A percentile compares a stretch with the other conserved stretches of the same genome.
Evolutionary conservation across 176 grass and related monocot genomes (phyloP).

Genomic region (Avena insularis): DNA sequence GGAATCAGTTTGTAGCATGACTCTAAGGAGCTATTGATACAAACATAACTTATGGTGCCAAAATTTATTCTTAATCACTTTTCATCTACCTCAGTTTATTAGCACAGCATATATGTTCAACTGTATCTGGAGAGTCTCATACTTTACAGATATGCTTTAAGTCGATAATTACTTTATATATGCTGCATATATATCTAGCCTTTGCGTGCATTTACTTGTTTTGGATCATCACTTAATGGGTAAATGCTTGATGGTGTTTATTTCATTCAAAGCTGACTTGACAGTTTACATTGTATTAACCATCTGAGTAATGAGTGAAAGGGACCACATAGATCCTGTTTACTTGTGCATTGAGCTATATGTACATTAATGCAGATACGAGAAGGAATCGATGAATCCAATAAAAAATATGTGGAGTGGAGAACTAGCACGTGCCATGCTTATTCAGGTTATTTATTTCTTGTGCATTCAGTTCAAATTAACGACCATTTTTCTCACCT

Average conservation of each 20-base stretch:
- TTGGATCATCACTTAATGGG: constrained; percentile 3
- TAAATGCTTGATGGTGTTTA: constrained; percentile 24
- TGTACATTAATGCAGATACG: constrained; percentile 73
- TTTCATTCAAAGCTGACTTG: constrained; percentile 23
- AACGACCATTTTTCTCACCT: constrained; percentile 39
- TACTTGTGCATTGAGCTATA: constrained; percentile 35
- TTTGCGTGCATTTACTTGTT: constrained; percentile 10
- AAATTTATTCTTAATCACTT: background rate
- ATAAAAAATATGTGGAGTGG: constrained; percentile 74
- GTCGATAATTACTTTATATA: background rate
- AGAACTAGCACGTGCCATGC: constrained; percentile 89
- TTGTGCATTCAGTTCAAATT: constrained; percentile 27
- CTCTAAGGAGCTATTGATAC: background rate
- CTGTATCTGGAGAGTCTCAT: background rate
- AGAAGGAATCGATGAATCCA: constrained; percentile 82
- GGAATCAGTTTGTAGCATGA: background rate
- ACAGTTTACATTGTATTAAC: constrained; percentile 33
- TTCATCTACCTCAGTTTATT: background rate
- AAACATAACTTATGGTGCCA: background rate
- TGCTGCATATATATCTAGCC: background rate
- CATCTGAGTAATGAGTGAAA: constrained; percentile 21
- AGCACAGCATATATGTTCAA: background rate
- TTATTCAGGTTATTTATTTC: constrained; percentile 86
- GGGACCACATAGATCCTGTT: constrained; percentile 14
- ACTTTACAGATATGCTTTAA: constrained; percentile 18